Base-by-base conservation (phyloP, 2,329 filamentous ascomycete species). In the Colletotrichum godetiae region DNA sequence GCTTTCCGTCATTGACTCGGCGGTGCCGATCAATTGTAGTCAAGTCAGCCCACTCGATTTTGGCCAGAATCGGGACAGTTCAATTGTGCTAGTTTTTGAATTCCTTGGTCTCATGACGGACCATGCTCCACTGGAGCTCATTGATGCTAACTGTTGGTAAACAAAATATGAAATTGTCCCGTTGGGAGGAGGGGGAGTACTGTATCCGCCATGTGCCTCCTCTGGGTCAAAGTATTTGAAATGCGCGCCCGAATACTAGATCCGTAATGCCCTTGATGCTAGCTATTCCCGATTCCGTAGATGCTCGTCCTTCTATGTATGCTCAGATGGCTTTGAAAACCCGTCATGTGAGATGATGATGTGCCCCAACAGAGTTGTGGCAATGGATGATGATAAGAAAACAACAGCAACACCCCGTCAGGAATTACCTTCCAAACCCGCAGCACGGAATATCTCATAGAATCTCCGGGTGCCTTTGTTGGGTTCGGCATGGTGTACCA, bases 171-270 rank as follows among this genome's bases (percentile, higher is more conserved):
- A 55, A 46, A 19, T 49, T 63, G 24, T 27, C 46, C 42, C 53
- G 24, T 60, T 12, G 31, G 64, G 67, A 70, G 70, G 68, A 73
- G 70, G 70, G 67, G 70, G 67, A 70, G 70, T 73, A 61, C 70
- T 73, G 70, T 73, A 73, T 73, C 70, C 67, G 67, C 70, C 70
- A 70, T 69, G 15, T 70, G 61, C 70, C 70, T 73, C 60, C 70
- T 67, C 62, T 15, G 33, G 12, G 15, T 19, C 29, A 29, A 29
- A 35, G 42, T 37, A 53, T 60, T 12, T 42, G 35, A 56, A 61
- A 70, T 52, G 55, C 55, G 66, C 59, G 42, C 67, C 59, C 57
- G 22, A 62, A 52, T 31, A 56, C 52, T 57, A n/a, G 22, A 52
- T 35, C 53, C 12, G 56, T 22, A 24, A 24, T 55, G 33, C 55